Evolutionary conservation across 352 stramenopile genomes (phyloP).

Genomic region (Phytophthora boehmeriae): DNA sequence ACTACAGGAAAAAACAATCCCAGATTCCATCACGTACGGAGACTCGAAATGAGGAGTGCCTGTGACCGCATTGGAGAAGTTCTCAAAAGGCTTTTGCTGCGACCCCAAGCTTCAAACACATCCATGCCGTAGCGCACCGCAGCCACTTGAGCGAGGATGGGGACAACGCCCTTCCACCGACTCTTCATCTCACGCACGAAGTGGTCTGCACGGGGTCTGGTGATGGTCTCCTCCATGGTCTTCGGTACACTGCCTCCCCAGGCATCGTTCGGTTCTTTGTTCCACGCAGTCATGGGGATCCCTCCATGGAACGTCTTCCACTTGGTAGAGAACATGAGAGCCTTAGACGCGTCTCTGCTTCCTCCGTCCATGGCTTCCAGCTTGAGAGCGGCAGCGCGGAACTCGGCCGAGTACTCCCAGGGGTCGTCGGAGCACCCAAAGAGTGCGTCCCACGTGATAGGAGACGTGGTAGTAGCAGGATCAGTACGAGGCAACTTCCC

Average conservation of each 20-base stretch:
- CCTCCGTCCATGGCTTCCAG: background rate
- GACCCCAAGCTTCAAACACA: background rate
- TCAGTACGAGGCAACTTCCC: background rate
- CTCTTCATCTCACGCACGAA: background rate
- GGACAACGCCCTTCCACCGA: background rate
- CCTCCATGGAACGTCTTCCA: background rate
- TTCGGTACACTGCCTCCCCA: background rate
- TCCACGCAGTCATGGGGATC: background rate
- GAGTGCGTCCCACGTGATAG: background rate
- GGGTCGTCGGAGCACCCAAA: background rate
- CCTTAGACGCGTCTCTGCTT: background rate
- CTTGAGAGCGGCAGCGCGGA: background rate
- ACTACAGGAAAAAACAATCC: background rate
- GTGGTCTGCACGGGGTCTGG: background rate
- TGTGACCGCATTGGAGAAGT: background rate
- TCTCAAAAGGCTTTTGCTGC: background rate
- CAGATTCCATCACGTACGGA: background rate
- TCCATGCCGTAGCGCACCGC: background rate
- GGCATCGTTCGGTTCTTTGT: background rate
- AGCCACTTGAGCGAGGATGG: background rate
- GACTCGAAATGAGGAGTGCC: background rate
- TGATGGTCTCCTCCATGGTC: background rate
- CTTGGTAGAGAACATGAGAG: background rate
- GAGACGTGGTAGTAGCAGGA: background rate
- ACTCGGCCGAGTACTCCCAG: conserved; percentile 1